Base-by-base conservation (phyloP, 2,329 filamentous ascomycete species). In the Fusarium sp. region DNA sequence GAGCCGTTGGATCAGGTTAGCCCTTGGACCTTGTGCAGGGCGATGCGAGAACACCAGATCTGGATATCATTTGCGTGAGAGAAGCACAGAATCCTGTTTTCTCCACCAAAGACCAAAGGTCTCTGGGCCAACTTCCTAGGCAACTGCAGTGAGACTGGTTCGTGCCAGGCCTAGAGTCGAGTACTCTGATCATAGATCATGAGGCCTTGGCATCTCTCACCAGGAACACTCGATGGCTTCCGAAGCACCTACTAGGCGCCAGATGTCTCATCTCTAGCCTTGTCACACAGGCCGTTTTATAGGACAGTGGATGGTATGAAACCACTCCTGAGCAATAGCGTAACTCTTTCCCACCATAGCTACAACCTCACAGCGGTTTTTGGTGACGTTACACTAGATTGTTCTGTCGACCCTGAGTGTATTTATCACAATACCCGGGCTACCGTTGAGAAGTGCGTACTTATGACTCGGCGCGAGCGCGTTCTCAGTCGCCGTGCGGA, bases 51-150 rank as follows among this genome's bases (percentile, higher is more conserved):
- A 29, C 80, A 83, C 40, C 82, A 85, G 65, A 85, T 86, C 35
- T 85, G 83, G 84, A 86, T 86, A 44, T 87, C 85, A 4, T 86
- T 87, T 78, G 85, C 85, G 22, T 86, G 74, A 79, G 42, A 59
- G 20, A 49, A 71, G 53, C 59, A 46, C 20, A 16, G 60, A 55
- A 71, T 71, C 5, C n/a, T 14, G 68, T 62, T 62, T 38, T 64
- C 62, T 53, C 73, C 64, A 33, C n/a, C 31, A 58, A n/a, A 49
- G n/a, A 2, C n/a, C 33, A 60, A 46, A 53, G 40, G 59, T 67
- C 62, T 67, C 5, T 46, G 22, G 42, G 7, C 3, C 42, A 27
- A 16, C 14, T 24, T 17, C 42, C 22, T 17, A 68, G 29, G 64
- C 29, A 64, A 62, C 11, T 16, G 51, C 38, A 55, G 58, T 51